A percentile compares a stretch with the other conserved stretches of the same genome.
Conservation (phyloP, 2,329 filamentous ascomycete genomes). For the Magnaporthales sp. region DNA sequence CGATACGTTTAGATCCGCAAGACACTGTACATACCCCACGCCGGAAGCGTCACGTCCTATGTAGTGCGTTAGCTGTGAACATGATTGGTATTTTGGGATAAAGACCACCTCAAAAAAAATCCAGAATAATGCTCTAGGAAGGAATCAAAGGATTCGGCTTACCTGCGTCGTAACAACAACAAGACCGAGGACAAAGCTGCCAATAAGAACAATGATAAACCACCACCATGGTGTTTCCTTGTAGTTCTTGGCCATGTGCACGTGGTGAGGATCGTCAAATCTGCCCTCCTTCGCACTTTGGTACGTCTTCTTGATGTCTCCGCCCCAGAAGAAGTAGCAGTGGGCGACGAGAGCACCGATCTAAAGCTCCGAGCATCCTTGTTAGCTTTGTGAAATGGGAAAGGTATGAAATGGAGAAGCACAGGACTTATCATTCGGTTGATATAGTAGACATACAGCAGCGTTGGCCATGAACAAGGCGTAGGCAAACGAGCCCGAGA, state of each 20-base stretch:
- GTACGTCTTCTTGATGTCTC: background rate
- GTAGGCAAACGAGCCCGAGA: background rate
- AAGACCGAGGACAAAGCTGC: constrained; percentile 7
- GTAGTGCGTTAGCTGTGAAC: background rate
- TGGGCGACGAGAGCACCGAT: background rate
- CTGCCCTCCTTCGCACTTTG: constrained; percentile 22
- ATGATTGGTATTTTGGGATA: too few relatives aligned
- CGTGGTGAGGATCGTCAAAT: constrained; percentile 42
- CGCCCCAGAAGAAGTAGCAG: background rate
- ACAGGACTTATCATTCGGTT: too few relatives aligned
- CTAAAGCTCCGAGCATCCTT: too few relatives aligned
- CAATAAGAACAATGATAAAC: constrained; percentile 30
- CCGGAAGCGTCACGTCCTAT: background rate
- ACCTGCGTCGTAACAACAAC: background rate
- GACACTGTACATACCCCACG: background rate
- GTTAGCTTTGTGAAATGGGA: too few relatives aligned
- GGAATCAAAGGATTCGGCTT: background rate
- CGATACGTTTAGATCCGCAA: background rate
- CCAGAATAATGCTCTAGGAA: too few relatives aligned
- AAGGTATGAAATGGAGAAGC: too few relatives aligned
- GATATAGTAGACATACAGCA: background rate
- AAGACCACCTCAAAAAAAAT: too few relatives aligned
- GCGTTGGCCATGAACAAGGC: background rate
- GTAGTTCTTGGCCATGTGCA: constrained; percentile 42
- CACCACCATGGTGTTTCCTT: constrained; percentile 41